phyloP scores from a whole-genome alignment of 805 yeast species.

The Candida krabiensis region DNA sequence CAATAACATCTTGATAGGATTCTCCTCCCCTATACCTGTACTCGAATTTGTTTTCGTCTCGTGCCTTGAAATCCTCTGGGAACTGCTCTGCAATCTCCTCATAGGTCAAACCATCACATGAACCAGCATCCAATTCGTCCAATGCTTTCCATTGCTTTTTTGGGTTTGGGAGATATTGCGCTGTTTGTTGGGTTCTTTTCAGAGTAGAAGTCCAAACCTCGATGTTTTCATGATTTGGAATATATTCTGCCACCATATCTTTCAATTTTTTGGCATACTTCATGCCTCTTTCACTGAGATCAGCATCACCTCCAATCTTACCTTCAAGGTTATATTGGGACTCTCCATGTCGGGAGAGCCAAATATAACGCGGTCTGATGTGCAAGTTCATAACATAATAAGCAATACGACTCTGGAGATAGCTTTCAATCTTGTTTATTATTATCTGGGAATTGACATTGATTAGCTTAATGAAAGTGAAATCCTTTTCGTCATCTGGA shows the following conservation, averaged over 20 bases:
- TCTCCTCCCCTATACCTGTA: constrained; percentile 98
- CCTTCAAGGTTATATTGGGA: constrained; percentile 89
- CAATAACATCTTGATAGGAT: constrained; percentile 92
- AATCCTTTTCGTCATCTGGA: constrained; percentile 51
- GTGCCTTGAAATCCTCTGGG: constrained; percentile 93
- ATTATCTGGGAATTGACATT: constrained; percentile 88
- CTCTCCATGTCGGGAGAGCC: constrained; percentile 96
- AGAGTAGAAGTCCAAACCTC: constrained; percentile 97
- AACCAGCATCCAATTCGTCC: constrained; percentile 96
- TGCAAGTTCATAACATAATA: constrained; percentile 95
- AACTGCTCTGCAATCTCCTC: constrained; percentile 82
- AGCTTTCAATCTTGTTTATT: constrained; percentile 82
- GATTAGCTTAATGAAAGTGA: constrained; percentile 84
- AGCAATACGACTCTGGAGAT: constrained; percentile 88
- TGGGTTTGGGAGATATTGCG: constrained; percentile 74
- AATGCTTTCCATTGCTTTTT: constrained; percentile 94
- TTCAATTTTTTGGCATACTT: constrained; percentile 83
- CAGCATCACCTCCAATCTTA: constrained; percentile 93
- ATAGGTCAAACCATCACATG: constrained; percentile 95
- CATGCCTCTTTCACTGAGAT: constrained; percentile 79
- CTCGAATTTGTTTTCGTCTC: constrained; percentile 94
- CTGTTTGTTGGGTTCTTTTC: constrained; percentile 89
- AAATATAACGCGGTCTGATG: constrained; percentile 86
- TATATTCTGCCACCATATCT: constrained; percentile 63
- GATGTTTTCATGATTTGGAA: constrained; percentile 60